Conservation (phyloP, 768 basidiomycete genomes). For the Exidia glandulosa region DNA sequence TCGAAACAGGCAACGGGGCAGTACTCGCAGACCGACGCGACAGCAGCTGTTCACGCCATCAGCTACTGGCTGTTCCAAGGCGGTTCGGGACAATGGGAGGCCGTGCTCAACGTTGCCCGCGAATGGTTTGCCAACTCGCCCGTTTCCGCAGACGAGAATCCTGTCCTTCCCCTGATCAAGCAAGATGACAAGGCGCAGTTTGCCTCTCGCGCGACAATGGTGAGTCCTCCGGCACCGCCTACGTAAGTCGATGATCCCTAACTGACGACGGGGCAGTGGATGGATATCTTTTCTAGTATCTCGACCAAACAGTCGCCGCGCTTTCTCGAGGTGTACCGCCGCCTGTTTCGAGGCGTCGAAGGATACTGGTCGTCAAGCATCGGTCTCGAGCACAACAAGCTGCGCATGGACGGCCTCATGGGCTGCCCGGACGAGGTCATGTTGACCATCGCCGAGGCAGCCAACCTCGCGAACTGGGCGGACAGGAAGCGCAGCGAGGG, state of each 20-base stretch:
- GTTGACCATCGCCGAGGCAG: slow-evolving; percentile 63
- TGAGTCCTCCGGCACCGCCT: slow-evolving; percentile 27
- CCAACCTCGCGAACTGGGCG: slow-evolving; percentile 71
- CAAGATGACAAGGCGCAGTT: slow-evolving; percentile 45
- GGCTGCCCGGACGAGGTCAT: slow-evolving; percentile 74
- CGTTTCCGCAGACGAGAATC: slow-evolving; percentile 52
- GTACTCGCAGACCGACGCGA: slow-evolving; percentile 58
- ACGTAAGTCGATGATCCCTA: background rate
- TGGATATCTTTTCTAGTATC: slow-evolving; percentile 64
- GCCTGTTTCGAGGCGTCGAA: slow-evolving; percentile 43
- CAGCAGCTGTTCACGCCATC: slow-evolving; percentile 69
- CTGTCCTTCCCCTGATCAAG: slow-evolving; percentile 42
- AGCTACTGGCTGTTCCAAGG: slow-evolving; percentile 63
- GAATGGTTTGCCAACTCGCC: slow-evolving; percentile 69
- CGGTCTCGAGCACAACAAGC: slow-evolving; percentile 22
- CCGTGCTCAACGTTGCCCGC: slow-evolving; percentile 55
- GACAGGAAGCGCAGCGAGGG: slow-evolving; percentile 48
- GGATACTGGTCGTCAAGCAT: slow-evolving; percentile 32
- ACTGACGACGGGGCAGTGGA: slow-evolving; percentile 41
- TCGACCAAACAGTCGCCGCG: slow-evolving; percentile 51
- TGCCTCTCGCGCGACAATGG: slow-evolving; percentile 62
- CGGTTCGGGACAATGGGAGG: slow-evolving; percentile 57
- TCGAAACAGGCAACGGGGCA: slow-evolving; percentile 42
- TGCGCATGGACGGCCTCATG: slow-evolving; percentile 56
- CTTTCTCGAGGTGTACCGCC: slow-evolving; percentile 54